Base-by-base conservation (phyloP, 129 eudicot genomes). In the Gnaphalium uliginosum region DNA sequence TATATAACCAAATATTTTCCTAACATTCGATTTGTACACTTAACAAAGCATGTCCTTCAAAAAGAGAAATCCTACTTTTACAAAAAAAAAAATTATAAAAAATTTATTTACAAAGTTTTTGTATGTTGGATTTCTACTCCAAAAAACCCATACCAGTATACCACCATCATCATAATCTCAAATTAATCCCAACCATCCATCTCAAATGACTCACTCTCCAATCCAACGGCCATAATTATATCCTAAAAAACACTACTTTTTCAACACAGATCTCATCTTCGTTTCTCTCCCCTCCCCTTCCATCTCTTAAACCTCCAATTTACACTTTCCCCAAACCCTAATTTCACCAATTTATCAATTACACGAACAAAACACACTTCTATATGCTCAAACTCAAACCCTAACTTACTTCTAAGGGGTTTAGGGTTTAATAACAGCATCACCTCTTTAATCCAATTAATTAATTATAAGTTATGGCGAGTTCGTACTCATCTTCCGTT, bases 221-320 rank as follows among this genome's bases (percentile, higher is more conserved):
- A 56, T 56, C 26, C 25, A 56, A 56, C 61, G 61, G 61, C 61
- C 61, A 21, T 13, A n/a, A 56, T 56, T 56, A 8, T 19, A 19
- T 21, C 24, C 25, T 22, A n/a, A 19, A 56, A 19, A 15, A n/a
- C 61, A 6, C 26, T 19, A 19, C 61, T 19, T 56, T 56, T 19
- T 56, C 61, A 56, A 21, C 25, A 56, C 61, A 56, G 61, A 56
- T 56, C 61, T 56, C 61, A 21, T 56, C 61, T n/a, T 18, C 23
- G 3, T 5, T 13, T 19, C 22, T 53, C 59, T 19, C 5, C 57
- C 7, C 17, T 14, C 0, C 23, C 59, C 14, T 8, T 56, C 26
- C 61, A 26, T 56, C 61, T 56, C 25, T 56, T n/a, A 56, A 56
- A 56, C 61, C 60, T 8, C 25, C 26, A n/a, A 7, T 6, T 56